Evolutionary conservation across 106 monocot species (phyloP).

Genomic region (Cymbidium sinense): DNA sequence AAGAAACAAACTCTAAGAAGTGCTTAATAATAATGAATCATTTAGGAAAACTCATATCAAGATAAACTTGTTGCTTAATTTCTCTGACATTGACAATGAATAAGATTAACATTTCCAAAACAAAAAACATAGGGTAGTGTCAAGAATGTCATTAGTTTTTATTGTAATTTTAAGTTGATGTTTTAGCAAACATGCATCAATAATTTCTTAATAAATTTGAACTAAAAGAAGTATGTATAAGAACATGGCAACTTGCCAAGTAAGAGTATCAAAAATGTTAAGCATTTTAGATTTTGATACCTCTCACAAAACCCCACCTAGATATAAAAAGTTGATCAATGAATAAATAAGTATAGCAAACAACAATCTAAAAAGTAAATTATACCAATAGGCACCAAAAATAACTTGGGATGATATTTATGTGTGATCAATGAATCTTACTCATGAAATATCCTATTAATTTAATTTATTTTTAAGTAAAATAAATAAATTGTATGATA

Average conservation of each 20-base stretch:
- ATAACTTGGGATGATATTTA: no score
- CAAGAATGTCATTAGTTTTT: background rate
- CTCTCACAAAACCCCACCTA: no score
- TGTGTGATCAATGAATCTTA: no score
- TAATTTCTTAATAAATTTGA: background rate
- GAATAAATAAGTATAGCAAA: background rate
- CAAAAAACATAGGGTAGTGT: background rate
- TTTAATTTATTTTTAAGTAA: no score
- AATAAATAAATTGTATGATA: no score
- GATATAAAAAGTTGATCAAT: background rate
- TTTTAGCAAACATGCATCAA: background rate
- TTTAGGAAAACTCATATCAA: background rate
- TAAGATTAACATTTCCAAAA: background rate
- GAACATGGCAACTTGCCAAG: background rate
- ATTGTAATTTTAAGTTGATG: background rate
- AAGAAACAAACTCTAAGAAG: background rate
- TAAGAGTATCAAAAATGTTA: background rate
- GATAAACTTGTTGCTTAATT: no score
- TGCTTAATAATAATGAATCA: background rate
- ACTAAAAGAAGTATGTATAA: background rate
- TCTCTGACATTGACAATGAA: background rate
- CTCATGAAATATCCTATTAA: no score
- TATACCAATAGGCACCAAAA: background rate
- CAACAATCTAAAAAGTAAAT: background rate
- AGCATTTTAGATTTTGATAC: no score